Conservation (phyloP, 768 basidiomycete genomes). For the Flagelloscypha sp. region DNA sequence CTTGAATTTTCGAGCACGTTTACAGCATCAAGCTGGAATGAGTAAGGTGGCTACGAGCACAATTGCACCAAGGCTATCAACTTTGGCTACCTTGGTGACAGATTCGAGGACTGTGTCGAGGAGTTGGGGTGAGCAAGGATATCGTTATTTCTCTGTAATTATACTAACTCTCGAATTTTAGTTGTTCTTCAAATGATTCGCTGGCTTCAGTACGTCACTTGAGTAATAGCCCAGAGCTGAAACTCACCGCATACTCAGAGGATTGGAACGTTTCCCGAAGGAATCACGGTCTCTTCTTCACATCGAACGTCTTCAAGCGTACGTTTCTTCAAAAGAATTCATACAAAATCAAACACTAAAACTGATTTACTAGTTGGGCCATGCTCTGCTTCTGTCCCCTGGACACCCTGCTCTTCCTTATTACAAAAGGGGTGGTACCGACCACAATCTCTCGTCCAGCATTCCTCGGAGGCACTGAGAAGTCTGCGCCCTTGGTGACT, state of each 20-base stretch:
- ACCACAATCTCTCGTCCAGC: slow-evolving; percentile 38
- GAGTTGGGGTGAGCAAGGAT: slow-evolving; percentile 61
- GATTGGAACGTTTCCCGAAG: slow-evolving; percentile 62
- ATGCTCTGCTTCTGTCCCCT: slow-evolving; percentile 79
- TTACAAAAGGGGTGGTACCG: slow-evolving; percentile 53
- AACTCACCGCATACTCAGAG: no score
- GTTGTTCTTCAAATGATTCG: slow-evolving; percentile 54
- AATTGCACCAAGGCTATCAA: slow-evolving; percentile 43
- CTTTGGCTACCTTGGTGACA: slow-evolving; percentile 46
- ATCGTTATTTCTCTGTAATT: background rate
- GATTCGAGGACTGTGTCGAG: slow-evolving; percentile 71
- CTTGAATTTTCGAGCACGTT: slow-evolving; percentile 54
- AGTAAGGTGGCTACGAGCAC: slow-evolving; percentile 44
- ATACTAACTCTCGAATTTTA: slow-evolving; percentile 1
- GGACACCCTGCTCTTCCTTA: slow-evolving; percentile 66
- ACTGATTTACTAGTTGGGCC: slow-evolving; percentile 24
- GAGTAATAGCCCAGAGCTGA: no score
- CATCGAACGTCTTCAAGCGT: slow-evolving; percentile 75
- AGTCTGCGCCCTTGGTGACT: slow-evolving; percentile 30
- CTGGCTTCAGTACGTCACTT: slow-evolving; percentile 72
- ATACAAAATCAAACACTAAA: background rate
- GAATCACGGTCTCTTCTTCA: slow-evolving; percentile 63
- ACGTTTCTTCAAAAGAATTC: slow-evolving; percentile 25
- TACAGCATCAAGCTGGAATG: slow-evolving; percentile 60
- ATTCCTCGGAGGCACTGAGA: slow-evolving; percentile 33